Evolutionary conservation across 345 rosid species (phyloP).

Genomic region (Citrus australasica): DNA sequence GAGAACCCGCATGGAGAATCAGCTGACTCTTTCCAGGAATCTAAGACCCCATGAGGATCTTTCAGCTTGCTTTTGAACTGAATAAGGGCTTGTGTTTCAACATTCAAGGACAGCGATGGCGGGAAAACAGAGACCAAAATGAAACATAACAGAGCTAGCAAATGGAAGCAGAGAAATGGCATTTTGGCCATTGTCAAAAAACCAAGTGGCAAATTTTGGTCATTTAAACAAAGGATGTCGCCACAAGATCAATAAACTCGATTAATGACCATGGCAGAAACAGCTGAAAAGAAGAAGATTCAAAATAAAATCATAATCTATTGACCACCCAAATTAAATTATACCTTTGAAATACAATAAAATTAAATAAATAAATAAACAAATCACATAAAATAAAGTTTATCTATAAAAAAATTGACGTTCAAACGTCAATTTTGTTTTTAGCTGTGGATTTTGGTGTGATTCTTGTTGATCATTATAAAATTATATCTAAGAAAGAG

Average conservation of each 20-base stretch:
- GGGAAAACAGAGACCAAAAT: conserved; percentile 27
- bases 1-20: conserved; percentile 54
- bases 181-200: conserved; percentile 21
- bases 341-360: not conserved
- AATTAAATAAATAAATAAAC: not conserved
- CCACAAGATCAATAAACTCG: not conserved
- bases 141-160: conserved; percentile 15
- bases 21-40: conserved; percentile 59
- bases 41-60: conserved; percentile 53
- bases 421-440: conserved; percentile 33
- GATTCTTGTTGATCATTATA: not conserved
- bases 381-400: not conserved
- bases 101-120: conserved; percentile 30
- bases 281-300: conserved; percentile 18
- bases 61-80: conserved; percentile 53
- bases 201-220: not conserved
- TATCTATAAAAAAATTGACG: conserved; percentile 13
- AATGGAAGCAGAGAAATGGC: conserved; percentile 8
- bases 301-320: conserved; percentile 6
- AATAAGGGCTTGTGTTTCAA: conserved; percentile 60
- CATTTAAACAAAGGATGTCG: not conserved
- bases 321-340: not conserved
- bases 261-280: conserved; percentile 15
- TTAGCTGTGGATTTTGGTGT: conserved; percentile 25
- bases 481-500: conserved; percentile 6